These are phyloP conservation scores for Pholiota microspora DNA, from an alignment of 768 basidiomycete genomes.

Conservation along the genomic window DNA sequence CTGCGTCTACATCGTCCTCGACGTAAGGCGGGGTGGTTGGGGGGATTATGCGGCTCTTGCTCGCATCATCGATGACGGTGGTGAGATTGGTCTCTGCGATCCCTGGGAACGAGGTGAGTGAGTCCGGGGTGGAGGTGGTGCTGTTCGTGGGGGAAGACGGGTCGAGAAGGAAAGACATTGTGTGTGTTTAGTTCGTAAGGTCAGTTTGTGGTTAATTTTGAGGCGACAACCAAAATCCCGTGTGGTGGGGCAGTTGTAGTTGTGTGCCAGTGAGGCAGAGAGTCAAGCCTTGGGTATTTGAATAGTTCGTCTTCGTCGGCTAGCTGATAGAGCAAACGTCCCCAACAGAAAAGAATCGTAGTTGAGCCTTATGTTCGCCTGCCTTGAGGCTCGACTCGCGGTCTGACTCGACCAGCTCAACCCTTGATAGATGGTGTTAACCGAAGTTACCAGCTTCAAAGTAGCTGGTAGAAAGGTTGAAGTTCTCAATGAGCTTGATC, in stretches of 20 bases:
- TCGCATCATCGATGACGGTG: neutral
- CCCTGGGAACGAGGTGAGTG: neutral
- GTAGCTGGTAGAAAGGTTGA: too few relatives aligned
- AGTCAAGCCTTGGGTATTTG: neutral
- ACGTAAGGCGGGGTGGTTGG: neutral
- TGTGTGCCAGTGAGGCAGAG: neutral
- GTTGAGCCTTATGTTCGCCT: too few relatives aligned
- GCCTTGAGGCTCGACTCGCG: too few relatives aligned
- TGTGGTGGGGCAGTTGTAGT: neutral
- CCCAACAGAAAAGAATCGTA: too few relatives aligned
- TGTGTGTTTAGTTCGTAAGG: neutral
- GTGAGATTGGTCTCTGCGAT: neutral
- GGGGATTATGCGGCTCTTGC: neutral
- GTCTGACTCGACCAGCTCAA: neutral
- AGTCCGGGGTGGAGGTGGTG: neutral
- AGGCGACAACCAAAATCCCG: neutral
- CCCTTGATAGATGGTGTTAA: too few relatives aligned
- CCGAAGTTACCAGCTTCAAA: too few relatives aligned
- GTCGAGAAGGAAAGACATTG: neutral
- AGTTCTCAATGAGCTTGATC: too few relatives aligned
- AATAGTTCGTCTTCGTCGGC: too few relatives aligned
- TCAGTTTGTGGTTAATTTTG: neutral
- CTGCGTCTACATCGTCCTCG: too few relatives aligned
- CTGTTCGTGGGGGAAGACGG: neutral
- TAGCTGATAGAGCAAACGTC: neutral